These are phyloP conservation scores for Fusarium irregulare DNA, from an alignment of 2,329 filamentous ascomycete species.

Conservation along the genomic window DNA sequence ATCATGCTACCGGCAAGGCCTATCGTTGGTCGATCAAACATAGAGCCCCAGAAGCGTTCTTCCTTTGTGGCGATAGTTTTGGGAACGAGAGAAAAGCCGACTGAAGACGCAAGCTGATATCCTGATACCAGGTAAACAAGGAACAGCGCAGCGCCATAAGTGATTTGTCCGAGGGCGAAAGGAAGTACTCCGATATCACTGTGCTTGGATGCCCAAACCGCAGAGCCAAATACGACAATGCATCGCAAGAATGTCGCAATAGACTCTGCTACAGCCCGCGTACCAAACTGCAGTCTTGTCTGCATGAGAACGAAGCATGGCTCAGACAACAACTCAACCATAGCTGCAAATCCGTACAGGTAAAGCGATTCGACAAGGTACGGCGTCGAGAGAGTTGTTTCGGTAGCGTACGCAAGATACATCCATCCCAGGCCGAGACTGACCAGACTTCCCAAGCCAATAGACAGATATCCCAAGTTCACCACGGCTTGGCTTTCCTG, in stretches of 20 bases:
- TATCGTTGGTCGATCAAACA: slow-evolving; percentile 77
- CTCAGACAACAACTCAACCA: slow-evolving; percentile 84
- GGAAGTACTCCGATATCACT: slow-evolving; percentile 80
- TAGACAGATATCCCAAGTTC: slow-evolving; percentile 86
- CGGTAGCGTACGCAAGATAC: slow-evolving; percentile 69
- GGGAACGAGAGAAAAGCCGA: slow-evolving; percentile 77
- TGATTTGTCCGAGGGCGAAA: slow-evolving; percentile 87
- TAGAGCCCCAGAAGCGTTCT: slow-evolving; percentile 62
- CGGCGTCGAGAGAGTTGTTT: slow-evolving; percentile 66
- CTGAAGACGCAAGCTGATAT: slow-evolving; percentile 63
- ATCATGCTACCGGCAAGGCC: slow-evolving; percentile 84
- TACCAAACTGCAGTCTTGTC: slow-evolving; percentile 80
- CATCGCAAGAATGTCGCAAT: slow-evolving; percentile 83
- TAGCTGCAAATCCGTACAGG: slow-evolving; percentile 66
- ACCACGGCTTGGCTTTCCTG: slow-evolving; percentile 77
- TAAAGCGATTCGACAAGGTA: slow-evolving; percentile 68
- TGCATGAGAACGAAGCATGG: slow-evolving; percentile 91
- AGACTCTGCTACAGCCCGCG: slow-evolving; percentile 86
- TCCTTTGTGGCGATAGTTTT: slow-evolving; percentile 49
- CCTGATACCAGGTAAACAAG: slow-evolving; percentile 75
- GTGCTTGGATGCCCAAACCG: slow-evolving; percentile 68
- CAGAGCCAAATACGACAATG: slow-evolving; percentile 76
- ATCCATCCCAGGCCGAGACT: slow-evolving; percentile 72
- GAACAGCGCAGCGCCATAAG: slow-evolving; percentile 77
- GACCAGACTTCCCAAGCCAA: slow-evolving; percentile 74